phyloP scores from a whole-genome alignment of 495 filamentous ascomycete genomes.

The Aspergillus ostianus region DNA sequence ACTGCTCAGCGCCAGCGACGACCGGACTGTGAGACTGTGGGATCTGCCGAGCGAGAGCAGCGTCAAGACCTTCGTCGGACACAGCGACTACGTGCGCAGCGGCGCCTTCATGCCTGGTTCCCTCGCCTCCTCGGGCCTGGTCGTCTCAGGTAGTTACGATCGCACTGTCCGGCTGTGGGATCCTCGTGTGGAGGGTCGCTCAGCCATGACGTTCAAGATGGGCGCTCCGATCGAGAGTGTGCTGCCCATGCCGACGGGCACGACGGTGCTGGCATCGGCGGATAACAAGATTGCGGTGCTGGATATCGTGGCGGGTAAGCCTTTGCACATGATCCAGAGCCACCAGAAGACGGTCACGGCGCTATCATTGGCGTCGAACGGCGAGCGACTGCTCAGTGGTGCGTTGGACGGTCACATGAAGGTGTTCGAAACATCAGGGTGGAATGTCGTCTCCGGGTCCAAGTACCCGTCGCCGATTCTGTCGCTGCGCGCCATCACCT shows the following conservation, averaged over 20 bases:
- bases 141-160: conserved; percentile 92
- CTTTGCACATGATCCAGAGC: conserved; percentile 78
- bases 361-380: conserved; percentile 72
- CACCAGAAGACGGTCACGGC: conserved; percentile 98
- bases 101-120: conserved; percentile 83
- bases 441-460: conserved; percentile 88
- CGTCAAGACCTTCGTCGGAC: conserved; percentile 76
- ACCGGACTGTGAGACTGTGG: conserved; percentile 90
- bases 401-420: conserved; percentile 95
- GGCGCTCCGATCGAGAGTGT: conserved; percentile 80
- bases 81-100: conserved; percentile 86
- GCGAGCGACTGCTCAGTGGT: conserved; percentile 77
- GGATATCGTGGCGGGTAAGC: conserved; percentile 88
- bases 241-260: conserved; percentile 79
- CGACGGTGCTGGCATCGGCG: conserved; percentile 78
- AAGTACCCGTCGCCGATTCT: conserved; percentile 92
- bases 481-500: conserved; percentile 69
- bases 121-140: conserved; percentile 60
- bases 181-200: conserved; percentile 63
- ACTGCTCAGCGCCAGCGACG: conserved; percentile 81
- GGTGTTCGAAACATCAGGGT: conserved; percentile 84
- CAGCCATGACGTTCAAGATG: conserved; percentile 92
- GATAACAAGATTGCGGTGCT: conserved; percentile 91
- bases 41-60: conserved; percentile 80
- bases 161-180: conserved; percentile 94